These are phyloP conservation scores for Schizophyllum amplum DNA, from an alignment of 1,284 basidiomycete species.

Conservation along the genomic window DNA sequence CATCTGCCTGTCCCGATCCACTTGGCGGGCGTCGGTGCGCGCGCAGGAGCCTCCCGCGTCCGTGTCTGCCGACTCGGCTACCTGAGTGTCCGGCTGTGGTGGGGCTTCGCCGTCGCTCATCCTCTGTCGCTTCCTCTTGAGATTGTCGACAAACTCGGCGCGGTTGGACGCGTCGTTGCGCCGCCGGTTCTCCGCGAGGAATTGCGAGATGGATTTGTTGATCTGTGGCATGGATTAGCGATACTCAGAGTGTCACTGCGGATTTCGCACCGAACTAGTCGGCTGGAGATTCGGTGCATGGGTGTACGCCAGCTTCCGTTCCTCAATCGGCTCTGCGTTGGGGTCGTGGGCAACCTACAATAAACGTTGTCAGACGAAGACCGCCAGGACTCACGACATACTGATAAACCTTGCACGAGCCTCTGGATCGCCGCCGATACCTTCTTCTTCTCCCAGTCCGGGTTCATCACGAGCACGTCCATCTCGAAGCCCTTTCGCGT, in stretches of 20 bases:
- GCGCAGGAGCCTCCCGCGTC: conserved; percentile 48
- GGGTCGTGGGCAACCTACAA: conserved; percentile 11
- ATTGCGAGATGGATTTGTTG: conserved; percentile 59
- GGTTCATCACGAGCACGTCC: conserved; percentile 63
- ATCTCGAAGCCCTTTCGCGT: conserved; percentile 55
- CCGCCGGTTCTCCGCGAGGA: conserved; percentile 59
- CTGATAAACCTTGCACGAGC: conserved; percentile 44
- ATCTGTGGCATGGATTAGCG: conserved; percentile 32
- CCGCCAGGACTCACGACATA: conserved; percentile 21
- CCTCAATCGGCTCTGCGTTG: conserved; percentile 33
- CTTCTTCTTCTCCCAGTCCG: conserved; percentile 50
- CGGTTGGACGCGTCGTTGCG: conserved; percentile 70
- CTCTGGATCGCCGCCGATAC: conserved; percentile 47
- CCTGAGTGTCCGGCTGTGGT: conserved; percentile 6
- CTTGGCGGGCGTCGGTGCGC: conserved; percentile 57
- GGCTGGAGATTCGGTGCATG: conserved; percentile 40
- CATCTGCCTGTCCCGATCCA: conserved; percentile 70
- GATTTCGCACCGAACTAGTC: conserved; percentile 43
- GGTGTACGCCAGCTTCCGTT: conserved; percentile 57
- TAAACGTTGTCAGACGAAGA: conserved; percentile 8
- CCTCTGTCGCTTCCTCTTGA: conserved; percentile 44
- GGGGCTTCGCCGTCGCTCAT: conserved; percentile 15
- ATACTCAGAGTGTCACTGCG: conserved; percentile 5
- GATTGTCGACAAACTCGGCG: conserved; percentile 56
- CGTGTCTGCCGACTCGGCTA: conserved; percentile 17